Evolutionary conservation across 257 asterid genomes (phyloP), one percentile per base, ranked within the genome.

Genomic region (Petunia axillaris): DNA sequence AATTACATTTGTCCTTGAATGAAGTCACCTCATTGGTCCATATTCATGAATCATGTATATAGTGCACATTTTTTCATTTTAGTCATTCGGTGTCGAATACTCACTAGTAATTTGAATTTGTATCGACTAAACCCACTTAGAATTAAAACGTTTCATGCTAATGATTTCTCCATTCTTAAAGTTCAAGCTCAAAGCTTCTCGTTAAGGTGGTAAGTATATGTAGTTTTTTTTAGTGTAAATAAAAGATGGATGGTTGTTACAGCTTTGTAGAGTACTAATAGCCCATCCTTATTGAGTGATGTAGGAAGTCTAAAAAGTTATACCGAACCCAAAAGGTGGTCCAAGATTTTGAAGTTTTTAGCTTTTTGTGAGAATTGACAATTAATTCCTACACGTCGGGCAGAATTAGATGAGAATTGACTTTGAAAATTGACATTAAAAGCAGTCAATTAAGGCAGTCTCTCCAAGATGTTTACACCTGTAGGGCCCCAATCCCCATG

Each of bases 381-480:
- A 53, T 64, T 70, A 37, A 75, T 53, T 16, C 81, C 64, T n/a
- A 64, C 38, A 64, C 76, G 81, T 59, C 63, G 39, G 77, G 84
- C 67, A 44, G 70, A 38, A 9, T 67, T 81, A 60, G 54, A 67
- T 55, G 80, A 60, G 76, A 52, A 75, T 87, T 89, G 89, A 85
- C 88, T 87, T 86, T 81, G 55, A 85, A 78, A 46, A 5, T 44
- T 44, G 46, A 41, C 76, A 58, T 54, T 74, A 83, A 87, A 79
- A 67, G 79, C 83, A 80, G 88, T 85, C 90, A 81, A 85, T 77
- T 80, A 81, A 82, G 75, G 86, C 74, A 68, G 65, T 80, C 85
- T 70, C 80, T 68, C 65, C 76, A 15, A 54, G 55, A 84, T 79
- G 79, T 40, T 10, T 71, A 82, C 92, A 84, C 81, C 70, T 85